A percentile compares a stretch with the other conserved stretches of the same genome.
Evolutionary conservation across 169 alveolate species (phyloP).

Genomic region (Plasmodium yoelii): DNA sequence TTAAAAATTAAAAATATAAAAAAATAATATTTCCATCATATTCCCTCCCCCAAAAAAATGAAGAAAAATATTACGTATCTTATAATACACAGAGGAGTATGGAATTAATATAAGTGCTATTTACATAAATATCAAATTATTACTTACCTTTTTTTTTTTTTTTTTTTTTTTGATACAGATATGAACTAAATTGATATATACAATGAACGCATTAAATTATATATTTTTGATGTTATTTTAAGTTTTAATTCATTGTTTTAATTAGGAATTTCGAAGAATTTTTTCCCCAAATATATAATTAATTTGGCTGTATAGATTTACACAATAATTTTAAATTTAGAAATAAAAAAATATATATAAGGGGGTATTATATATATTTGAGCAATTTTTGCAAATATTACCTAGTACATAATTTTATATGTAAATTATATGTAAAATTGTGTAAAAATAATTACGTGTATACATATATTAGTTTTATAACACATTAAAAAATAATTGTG

Average conservation of each 20-base stretch:
- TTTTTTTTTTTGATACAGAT: constrained; percentile 1
- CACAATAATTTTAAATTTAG: constrained; percentile 13
- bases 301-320: constrained; percentile 19
- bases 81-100: constrained; percentile 6
- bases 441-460: neutral
- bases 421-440: neutral
- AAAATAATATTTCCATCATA: neutral
- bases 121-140: neutral
- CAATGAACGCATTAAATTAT: constrained; percentile 5
- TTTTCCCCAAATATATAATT: constrained; percentile 17
- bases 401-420: neutral
- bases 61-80: constrained; percentile 24
- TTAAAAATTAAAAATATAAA: neutral
- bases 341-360: neutral
- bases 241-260: constrained; percentile 59
- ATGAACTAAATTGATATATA: constrained; percentile 6
- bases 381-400: neutral
- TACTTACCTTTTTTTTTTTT: constrained; percentile 11
- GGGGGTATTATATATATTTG: constrained; percentile 5
- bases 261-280: constrained; percentile 51
- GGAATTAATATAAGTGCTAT: neutral
- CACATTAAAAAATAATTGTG: too few species aligned
- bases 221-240: constrained; percentile 30
- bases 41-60: neutral
- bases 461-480: neutral